These are phyloP conservation scores for Alternaria atra DNA, from an alignment of 2,329 filamentous ascomycete genomes.

Conservation along the genomic window DNA sequence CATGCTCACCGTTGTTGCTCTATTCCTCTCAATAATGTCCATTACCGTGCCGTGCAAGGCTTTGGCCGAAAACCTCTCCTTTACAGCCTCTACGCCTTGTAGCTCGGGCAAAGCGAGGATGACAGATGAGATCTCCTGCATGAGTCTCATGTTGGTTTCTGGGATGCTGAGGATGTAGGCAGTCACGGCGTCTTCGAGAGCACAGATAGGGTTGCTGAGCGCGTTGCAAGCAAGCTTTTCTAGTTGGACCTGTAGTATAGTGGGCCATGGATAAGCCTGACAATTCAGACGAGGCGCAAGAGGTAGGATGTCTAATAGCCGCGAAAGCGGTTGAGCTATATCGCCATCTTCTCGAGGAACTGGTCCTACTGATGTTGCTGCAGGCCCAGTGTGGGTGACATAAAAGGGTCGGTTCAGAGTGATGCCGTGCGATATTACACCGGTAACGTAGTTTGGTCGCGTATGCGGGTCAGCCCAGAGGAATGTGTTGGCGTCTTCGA, in stretches of 20 bases:
- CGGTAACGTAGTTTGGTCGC: constrained; percentile 10
- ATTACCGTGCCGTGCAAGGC: constrained; percentile 3
- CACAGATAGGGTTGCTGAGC: constrained; percentile 15
- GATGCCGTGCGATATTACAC: constrained; percentile 8
- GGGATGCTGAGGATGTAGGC: constrained; percentile 13
- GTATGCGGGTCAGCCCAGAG: not conserved
- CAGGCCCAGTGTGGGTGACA: constrained; percentile 8
- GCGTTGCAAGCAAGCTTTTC: constrained; percentile 7
- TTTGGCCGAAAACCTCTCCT: constrained; percentile 8
- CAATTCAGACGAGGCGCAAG: not conserved
- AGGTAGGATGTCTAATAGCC: constrained; percentile 6
- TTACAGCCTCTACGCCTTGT: not conserved
- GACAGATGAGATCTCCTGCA: constrained; percentile 14
- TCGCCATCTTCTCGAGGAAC: constrained; percentile 5
- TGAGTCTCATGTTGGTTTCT: constrained; percentile 5
- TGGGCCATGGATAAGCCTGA: not conserved
- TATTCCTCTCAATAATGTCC: constrained; percentile 4
- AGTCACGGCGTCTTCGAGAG: constrained; percentile 9
- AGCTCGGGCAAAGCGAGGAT: constrained; percentile 11
- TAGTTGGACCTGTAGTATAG: constrained; percentile 3
- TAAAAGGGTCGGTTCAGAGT: constrained; percentile 9
- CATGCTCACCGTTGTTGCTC: constrained; percentile 5
- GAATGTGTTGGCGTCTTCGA: constrained; percentile 8
- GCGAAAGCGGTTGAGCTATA: not conserved
- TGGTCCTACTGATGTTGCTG: constrained; percentile 6